These are phyloP conservation scores for Aspergillus pseudoterreus DNA, from an alignment of 2,329 filamentous ascomycete species.

Conservation along the genomic window DNA sequence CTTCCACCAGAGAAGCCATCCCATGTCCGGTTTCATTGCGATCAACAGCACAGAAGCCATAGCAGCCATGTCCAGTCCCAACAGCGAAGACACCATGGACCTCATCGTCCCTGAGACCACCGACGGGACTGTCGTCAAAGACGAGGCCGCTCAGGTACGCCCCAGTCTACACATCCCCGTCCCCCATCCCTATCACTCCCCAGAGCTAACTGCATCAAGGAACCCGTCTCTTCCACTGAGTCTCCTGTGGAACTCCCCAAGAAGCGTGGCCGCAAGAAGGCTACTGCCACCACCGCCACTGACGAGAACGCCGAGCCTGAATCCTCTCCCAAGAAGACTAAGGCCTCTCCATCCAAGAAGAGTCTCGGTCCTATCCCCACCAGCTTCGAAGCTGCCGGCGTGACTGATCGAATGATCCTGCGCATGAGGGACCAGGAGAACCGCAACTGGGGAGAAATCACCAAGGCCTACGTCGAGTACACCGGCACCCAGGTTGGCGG, in stretches of 20 bases:
- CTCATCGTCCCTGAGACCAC: too few relatives aligned
- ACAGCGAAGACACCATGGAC: too few relatives aligned
- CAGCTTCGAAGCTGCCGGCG: constrained; percentile 15
- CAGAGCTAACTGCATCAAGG: neutral
- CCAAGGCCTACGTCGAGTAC: constrained; percentile 15
- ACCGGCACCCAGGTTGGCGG: constrained; percentile 31
- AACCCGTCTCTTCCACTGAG: too few relatives aligned
- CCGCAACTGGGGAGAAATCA: constrained; percentile 25
- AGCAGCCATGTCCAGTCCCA: too few relatives aligned
- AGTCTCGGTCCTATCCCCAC: constrained; percentile 19
- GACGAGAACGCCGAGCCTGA: neutral
- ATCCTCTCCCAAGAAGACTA: constrained; percentile 14
- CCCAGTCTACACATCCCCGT: neutral
- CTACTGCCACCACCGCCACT: neutral
- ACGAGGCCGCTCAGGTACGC: too few relatives aligned
- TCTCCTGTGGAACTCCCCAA: constrained; percentile 10
- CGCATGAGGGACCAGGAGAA: constrained; percentile 25
- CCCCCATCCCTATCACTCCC: neutral
- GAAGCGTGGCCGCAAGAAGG: constrained; percentile 20
- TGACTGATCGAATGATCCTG: constrained; percentile 24
- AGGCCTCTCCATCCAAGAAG: constrained; percentile 8
- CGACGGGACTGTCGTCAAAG: too few relatives aligned
- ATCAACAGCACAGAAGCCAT: too few relatives aligned
- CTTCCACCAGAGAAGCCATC: too few relatives aligned
- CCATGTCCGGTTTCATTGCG: too few relatives aligned